Conservation (phyloP, 352 stramenopile species). For the Phytopythium aichiense region DNA sequence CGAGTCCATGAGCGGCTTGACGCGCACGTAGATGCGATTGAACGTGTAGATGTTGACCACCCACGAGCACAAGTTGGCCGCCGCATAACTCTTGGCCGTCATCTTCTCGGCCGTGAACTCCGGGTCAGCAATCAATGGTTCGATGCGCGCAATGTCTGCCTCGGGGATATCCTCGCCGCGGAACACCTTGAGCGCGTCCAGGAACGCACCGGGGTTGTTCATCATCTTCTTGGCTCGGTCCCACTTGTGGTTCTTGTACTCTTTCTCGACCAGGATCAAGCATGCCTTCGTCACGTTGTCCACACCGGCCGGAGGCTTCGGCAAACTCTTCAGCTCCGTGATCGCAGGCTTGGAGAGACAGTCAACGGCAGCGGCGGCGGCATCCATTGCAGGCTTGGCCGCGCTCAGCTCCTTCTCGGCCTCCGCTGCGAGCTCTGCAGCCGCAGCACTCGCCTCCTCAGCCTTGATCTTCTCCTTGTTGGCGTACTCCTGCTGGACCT, state of each 20-base stretch:
- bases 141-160: constrained; percentile 89
- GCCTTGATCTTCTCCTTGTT: constrained; percentile 94
- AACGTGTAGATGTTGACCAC: constrained; percentile 98
- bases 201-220: constrained; percentile 96
- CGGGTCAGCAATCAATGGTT: constrained; percentile 90
- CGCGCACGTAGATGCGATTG: constrained; percentile 98
- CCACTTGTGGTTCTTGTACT: constrained; percentile 99
- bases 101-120: constrained; percentile 97
- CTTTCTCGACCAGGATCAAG: constrained; percentile 96
- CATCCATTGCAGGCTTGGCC: constrained; percentile 97
- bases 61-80: constrained; percentile 97
- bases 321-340: constrained; percentile 96
- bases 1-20: constrained; percentile 98
- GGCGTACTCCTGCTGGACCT: constrained; percentile 93
- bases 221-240: constrained; percentile 99
- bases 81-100: constrained; percentile 94
- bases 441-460: constrained; percentile 88
- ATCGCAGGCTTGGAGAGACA: constrained; percentile 96
- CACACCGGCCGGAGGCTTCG: constrained; percentile 93
- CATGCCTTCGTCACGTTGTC: constrained; percentile 96
- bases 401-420: constrained; percentile 94
- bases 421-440: constrained; percentile 91
- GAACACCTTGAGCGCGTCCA: constrained; percentile 91
- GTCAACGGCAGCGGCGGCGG: constrained; percentile 92
- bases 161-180: constrained; percentile 95